Base-by-base conservation (phyloP, 768 basidiomycete genomes). In the Pulveroboletus ravenelii region DNA sequence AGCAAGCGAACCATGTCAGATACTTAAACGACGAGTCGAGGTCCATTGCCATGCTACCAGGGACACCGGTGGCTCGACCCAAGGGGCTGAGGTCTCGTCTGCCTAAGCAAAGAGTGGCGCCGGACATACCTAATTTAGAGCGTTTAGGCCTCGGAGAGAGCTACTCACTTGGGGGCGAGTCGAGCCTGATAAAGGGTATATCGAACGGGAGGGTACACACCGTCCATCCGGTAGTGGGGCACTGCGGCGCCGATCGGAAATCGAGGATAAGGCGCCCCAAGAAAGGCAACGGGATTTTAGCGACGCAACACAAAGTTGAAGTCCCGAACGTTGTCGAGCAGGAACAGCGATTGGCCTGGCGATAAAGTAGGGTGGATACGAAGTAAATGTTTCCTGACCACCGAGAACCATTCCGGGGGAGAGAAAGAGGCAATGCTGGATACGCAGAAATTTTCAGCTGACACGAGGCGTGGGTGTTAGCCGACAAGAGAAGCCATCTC, bases 281-380 rank as follows among this genome's bases (percentile, higher is more conserved):
- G 60, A 62, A 50, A 41, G 56, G 57, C 10, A 54, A 56, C 10
- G 20, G 6, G n/a, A 8, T n/a, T 15, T 38, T 52, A 44, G 54
- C 51, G 52, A 62, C 38, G 47, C 47, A 53, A 27, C 8, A 52
- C 57, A 62, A 62, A 48, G 57, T 62, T 62, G 9, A 52, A 60
- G 41, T 39, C 48, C 61, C 61, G 61, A 44, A 50, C 18, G 10
- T 10, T 29, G 41, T 27, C 32, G 30, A 39, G 36, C 56, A 55
- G 60, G 60, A 53, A 58, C 49, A n/a, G 43, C 47, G 30, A 41
- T 3, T 45, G 18, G 14, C 20, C 25, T 3, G 17, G 31, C 38
- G 41, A 36, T 18, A 27, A 27, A 23, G 46, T 35, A 10, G 17
- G 9, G 43, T 42, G n/a, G 25, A n/a, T 34, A 27, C 36, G 25